phyloP scores from a whole-genome alignment of 495 filamentous ascomycete species.

The Tuber brumale region DNA sequence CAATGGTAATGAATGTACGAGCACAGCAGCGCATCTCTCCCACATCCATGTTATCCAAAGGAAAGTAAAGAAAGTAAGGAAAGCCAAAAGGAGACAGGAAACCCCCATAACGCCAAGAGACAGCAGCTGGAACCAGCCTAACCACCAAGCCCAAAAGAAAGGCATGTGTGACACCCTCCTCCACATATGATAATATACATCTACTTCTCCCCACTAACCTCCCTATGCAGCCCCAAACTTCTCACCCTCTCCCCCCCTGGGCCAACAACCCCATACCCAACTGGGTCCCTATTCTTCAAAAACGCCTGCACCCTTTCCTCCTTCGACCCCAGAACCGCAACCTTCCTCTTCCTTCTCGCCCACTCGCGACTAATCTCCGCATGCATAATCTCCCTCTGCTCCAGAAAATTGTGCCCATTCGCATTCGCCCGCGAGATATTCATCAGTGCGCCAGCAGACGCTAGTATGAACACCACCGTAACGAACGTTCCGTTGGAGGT shows the following conservation, averaged over 20 bases:
- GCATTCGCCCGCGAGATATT: slow-evolving; percentile 34
- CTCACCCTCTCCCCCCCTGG: slow-evolving; percentile 13
- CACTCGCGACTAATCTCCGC: slow-evolving; percentile 28
- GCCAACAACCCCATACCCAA: slow-evolving; percentile 26
- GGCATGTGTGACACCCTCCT: background rate
- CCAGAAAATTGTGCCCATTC: slow-evolving; percentile 26
- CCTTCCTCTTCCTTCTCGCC: slow-evolving; percentile 29
- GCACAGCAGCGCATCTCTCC: background rate
- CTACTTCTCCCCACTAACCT: background rate
- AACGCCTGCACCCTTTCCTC: slow-evolving; percentile 39
- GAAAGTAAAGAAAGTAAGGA: background rate
- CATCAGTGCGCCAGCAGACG: slow-evolving; percentile 52
- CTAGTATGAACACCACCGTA: slow-evolving; percentile 58
- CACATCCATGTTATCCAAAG: background rate
- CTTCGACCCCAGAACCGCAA: slow-evolving; percentile 20
- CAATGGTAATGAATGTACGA: background rate
- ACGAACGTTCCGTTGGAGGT: slow-evolving; percentile 72
- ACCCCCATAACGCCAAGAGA: background rate
- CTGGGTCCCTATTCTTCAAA: slow-evolving; percentile 36
- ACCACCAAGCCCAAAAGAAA: slow-evolving; percentile 1
- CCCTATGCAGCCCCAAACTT: background rate
- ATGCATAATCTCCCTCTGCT: slow-evolving; percentile 25
- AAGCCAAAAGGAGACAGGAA: background rate
- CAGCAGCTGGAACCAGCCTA: background rate
- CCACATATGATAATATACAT: background rate